A percentile compares a stretch with the other conserved stretches of the same genome.
phyloP scores from a whole-genome alignment of 164 flowering plant species.

The Taxillus chinensis region DNA sequence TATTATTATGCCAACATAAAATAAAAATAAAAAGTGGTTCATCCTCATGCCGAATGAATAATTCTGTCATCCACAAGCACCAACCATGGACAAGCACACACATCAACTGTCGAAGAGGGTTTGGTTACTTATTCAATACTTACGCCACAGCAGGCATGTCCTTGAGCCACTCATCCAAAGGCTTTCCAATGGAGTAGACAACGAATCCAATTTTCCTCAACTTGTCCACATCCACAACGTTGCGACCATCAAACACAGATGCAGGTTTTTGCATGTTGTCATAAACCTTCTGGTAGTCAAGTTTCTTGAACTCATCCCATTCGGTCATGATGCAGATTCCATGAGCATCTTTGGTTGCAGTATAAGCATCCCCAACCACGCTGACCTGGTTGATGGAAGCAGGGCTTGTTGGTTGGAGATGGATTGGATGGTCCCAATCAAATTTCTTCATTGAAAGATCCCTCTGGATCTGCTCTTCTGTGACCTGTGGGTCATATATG shows the following conservation, averaged over 20 bases:
- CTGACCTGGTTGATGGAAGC: conserved; percentile 28
- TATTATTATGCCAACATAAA: too few relatives aligned
- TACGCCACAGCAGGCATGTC: conserved; percentile 55
- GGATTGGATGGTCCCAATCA: conserved; percentile 60
- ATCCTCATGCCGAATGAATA: too few relatives aligned
- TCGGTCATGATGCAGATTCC: conserved; percentile 62
- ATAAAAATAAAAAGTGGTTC: too few relatives aligned
- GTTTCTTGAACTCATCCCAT: conserved; percentile 60
- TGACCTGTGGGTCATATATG: conserved; percentile 63
- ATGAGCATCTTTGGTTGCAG: conserved; percentile 54
- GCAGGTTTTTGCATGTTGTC: conserved; percentile 66
- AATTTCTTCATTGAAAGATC: conserved; percentile 51
- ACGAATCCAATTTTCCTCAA: conserved; percentile 55
- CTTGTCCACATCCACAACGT: conserved; percentile 39
- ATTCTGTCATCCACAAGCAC: too few relatives aligned
- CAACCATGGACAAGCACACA: too few relatives aligned
- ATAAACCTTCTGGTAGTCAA: conserved; percentile 47
- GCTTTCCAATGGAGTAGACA: conserved; percentile 62
- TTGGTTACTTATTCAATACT: not conserved
- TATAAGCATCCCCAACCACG: conserved; percentile 42
- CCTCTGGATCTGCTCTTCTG: conserved; percentile 50
- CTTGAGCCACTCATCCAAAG: conserved; percentile 55
- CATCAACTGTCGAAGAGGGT: too few relatives aligned
- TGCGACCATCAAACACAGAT: conserved; percentile 52
- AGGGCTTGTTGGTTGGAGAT: conserved; percentile 39